These are phyloP conservation scores for Dicorynia guianensis DNA, from an alignment of 306 rosid species.

Conservation along the genomic window DNA sequence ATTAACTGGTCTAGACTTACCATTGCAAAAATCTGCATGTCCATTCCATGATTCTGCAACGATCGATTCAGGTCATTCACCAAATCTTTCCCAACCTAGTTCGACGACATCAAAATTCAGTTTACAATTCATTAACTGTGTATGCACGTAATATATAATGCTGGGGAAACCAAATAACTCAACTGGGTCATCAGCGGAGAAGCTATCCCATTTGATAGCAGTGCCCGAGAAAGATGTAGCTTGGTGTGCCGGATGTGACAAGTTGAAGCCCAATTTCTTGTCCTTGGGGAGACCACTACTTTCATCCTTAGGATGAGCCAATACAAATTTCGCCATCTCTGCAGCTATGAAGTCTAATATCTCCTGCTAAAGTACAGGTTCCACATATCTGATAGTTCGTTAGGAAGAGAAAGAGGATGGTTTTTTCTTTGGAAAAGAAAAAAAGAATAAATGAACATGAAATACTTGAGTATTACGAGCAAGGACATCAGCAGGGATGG, in stretches of 20 bases:
- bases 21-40: constrained; percentile 59
- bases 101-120: constrained; percentile 14
- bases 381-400: too few species aligned
- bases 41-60: constrained; percentile 56
- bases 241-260: constrained; percentile 54
- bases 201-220: constrained; percentile 55
- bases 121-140: neutral
- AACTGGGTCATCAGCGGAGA: constrained; percentile 62
- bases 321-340: constrained; percentile 65
- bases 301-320: constrained; percentile 44
- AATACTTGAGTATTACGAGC: constrained; percentile 51
- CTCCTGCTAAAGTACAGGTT: constrained; percentile 44
- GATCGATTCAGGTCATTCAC: constrained; percentile 59
- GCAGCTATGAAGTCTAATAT: constrained; percentile 60
- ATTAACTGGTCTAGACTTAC: constrained; percentile 31
- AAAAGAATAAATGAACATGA: neutral
- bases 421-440: too few species aligned
- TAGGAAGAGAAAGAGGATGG: too few species aligned
- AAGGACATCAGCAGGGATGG: constrained; percentile 53
- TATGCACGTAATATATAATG: neutral
- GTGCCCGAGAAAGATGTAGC: constrained; percentile 42
- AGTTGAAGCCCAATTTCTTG: constrained; percentile 62
- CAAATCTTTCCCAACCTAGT: constrained; percentile 60
- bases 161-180: constrained; percentile 33
- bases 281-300: constrained; percentile 10